Base-by-base conservation (phyloP, 2,329 filamentous ascomycete genomes). In the Cyanodermella asteris region DNA sequence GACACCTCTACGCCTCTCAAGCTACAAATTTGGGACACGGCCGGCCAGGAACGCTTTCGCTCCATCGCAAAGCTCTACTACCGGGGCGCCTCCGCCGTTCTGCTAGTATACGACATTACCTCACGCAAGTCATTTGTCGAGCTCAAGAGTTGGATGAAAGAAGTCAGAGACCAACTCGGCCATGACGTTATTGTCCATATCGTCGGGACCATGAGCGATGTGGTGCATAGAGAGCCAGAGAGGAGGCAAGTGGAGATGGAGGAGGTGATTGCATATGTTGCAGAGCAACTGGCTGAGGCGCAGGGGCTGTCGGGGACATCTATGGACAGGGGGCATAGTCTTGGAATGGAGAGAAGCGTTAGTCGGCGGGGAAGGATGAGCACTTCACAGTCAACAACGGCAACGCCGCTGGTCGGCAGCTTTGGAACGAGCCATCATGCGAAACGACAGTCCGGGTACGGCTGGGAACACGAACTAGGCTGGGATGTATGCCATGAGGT, bases 401-500 rank as follows among this genome's bases (percentile, higher is more conserved):
- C n/a, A n/a, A n/a, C n/a, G n/a, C n/a, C n/a, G n/a, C n/a, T n/a
- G n/a, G n/a, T n/a, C n/a, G n/a, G n/a, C n/a, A n/a, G n/a, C n/a
- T n/a, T n/a, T n/a, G n/a, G n/a, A n/a, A n/a, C n/a, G n/a, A n/a
- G n/a, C n/a, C n/a, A n/a, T n/a, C 23, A 72, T 72, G 45, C 56
- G 68, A 20, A 74, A 66, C 39, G 74, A 66, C 18, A 73, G 74
- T 2, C 78, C 81, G n/a, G n/a, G n/a, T n/a, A n/a, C n/a, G n/a
- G n/a, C 50, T 93, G 82, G 82, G 80, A 73, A 13, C 77, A 87
- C 45, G 82, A 93, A 43, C 70, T 81, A 5, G 81, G 82, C 26
- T 94, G 84, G 82, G 82, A 93, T 41, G 90, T 81, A 34, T 94
- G 84, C 46, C 87, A 94, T 48, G 87, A 97, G 53, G 84, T 97